Evolutionary conservation across 495 filamentous ascomycete genomes (phyloP), one percentile per base, ranked within the genome.

Genomic region (Talaromyces nanjingensis): DNA sequence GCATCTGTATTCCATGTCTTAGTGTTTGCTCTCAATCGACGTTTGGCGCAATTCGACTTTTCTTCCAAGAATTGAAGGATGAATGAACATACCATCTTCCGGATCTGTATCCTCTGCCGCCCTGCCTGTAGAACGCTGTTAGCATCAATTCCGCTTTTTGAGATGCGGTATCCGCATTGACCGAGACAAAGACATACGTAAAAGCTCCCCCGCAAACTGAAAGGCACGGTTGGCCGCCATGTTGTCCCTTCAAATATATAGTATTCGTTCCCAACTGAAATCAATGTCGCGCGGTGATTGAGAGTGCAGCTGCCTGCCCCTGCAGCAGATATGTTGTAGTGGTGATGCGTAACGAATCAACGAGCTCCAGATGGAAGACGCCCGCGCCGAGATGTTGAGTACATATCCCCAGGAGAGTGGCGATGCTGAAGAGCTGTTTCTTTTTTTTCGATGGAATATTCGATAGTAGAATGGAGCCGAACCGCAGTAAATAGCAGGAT

Each of bases 1-100:
- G 79, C 71, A 72, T 78, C 81, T 79, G 68, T 59, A 71, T 42
- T 25, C 11, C 29, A 22, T 29, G 53, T 34, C 34, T 62, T 47
- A 63, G 42, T 56, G 14, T 59, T 37, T 14, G 29, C 56, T 37
- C 7, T 9, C 20, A 33, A 20, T 14, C n/a, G 34, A 42, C n/a
- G 0, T 9, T 64, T n/a, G 3, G 63, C 55, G 31, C 16, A 22
- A 1, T 25, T 27, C 47, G 37, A 45, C 14, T 11, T 4, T 42
- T 25, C 4, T 24, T 27, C 22, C 16, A n/a, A 20, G 22, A 27
- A 45, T 11, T 27, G 56, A 20, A 33, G 25, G 29, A 20, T 31
- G 27, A 16, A 60, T 45, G 65, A 47, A 69, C 79, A 67, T 76
- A 82, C 81, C 79, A 79, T 83, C 77, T 63, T 80, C 81, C 53